Conservation (phyloP, 169 alveolate species). For the Theileria orientalis region DNA sequence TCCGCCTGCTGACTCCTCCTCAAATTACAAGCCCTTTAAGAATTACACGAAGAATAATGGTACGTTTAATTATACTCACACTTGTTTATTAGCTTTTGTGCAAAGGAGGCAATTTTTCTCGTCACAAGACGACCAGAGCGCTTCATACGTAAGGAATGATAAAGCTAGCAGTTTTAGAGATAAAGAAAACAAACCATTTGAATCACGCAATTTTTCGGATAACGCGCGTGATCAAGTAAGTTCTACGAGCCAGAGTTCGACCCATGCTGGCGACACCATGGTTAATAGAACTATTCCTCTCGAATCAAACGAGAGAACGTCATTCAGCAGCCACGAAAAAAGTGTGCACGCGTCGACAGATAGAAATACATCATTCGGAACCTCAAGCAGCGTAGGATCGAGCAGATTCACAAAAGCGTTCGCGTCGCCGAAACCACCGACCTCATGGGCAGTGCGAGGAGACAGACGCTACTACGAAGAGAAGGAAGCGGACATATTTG, state of each 20-base stretch:
- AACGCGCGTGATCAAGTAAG: too few relatives aligned
- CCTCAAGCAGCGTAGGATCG: neutral
- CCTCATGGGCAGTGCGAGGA: slow-evolving; percentile 81
- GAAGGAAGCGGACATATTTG: slow-evolving; percentile 78
- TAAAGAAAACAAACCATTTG: neutral
- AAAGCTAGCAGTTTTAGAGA: neutral
- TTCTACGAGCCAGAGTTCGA: neutral
- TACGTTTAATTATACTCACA: neutral
- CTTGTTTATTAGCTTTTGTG: neutral
- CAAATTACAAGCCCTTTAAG: neutral
- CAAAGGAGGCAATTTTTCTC: neutral
- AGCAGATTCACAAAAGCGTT: neutral
- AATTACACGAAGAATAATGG: neutral
- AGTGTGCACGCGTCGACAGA: too few relatives aligned
- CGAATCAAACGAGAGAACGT: neutral
- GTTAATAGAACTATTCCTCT: neutral
- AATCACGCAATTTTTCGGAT: neutral
- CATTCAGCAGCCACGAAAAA: neutral
- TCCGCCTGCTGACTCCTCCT: slow-evolving; percentile 21
- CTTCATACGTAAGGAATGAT: neutral
- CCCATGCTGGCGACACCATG: neutral
- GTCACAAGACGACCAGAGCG: neutral
- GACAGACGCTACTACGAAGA: slow-evolving; percentile 78
- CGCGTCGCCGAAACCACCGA: slow-evolving; percentile 21
- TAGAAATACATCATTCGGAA: neutral